These are phyloP conservation scores for Aphanomyces stellatus DNA, from an alignment of 352 stramenopile genomes.

Conservation along the genomic window DNA sequence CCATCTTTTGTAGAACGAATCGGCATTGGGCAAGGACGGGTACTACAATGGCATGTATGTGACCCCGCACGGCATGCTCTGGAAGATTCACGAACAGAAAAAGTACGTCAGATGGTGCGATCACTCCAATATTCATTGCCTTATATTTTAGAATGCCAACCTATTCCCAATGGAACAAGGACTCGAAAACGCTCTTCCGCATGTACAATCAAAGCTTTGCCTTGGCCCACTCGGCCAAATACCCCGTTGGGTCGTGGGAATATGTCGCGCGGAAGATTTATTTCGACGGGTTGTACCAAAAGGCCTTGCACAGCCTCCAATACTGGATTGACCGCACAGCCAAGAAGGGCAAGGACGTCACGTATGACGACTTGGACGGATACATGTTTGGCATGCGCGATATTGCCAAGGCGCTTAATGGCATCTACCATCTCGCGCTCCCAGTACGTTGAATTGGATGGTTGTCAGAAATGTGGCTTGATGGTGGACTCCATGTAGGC, in stretches of 20 bases:
- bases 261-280: constrained; percentile 40
- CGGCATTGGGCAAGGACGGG: constrained; percentile 30
- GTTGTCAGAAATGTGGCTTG: too few species aligned
- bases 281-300: constrained; percentile 48
- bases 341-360: constrained; percentile 20
- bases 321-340: constrained; percentile 31
- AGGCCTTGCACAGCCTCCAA: constrained; percentile 29
- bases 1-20: constrained; percentile 31
- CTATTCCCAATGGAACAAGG: constrained; percentile 14
- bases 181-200: neutral
- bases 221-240: constrained; percentile 8
- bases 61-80: constrained; percentile 35
- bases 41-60: constrained; percentile 34
- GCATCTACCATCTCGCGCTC: constrained; percentile 22
- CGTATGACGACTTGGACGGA: constrained; percentile 25
- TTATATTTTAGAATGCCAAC: constrained; percentile 22
- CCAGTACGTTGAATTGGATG: too few species aligned
- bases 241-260: constrained; percentile 39
- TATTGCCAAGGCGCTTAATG: constrained; percentile 24
- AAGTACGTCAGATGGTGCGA: constrained; percentile 12
- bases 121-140: constrained; percentile 14
- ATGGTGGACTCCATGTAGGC: neutral
- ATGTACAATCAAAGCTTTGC: constrained; percentile 5
- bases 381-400: constrained; percentile 30
- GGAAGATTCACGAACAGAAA: constrained; percentile 29